Evolutionary conservation across 331 rosid genomes (phyloP), one percentile per base, ranked within the genome.

Genomic region (Rosa hybrid): DNA sequence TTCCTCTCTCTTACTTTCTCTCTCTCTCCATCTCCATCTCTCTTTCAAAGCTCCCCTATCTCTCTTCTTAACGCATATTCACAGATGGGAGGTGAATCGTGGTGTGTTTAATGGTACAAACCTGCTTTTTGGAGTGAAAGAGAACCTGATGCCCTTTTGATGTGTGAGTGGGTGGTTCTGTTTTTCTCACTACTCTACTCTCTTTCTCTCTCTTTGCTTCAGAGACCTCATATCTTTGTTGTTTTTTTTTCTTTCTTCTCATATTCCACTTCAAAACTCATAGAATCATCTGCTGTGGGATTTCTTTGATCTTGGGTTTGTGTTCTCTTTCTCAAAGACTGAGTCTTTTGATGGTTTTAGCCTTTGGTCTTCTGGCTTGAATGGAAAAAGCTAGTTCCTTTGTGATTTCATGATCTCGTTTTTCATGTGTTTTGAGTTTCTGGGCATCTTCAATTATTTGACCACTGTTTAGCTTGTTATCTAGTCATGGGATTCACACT

Each of bases 11-110:
- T 34, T 11, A 8, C 25, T 53, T 10, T 23, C 41, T 53, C 16
- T 17, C 72, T 69, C 13, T 60, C 49, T 57, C 20, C 27, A 7
- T 45, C 59, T 71, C 11, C 13, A 6, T 64, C 78, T 60, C 70
- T 73, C 48, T 73, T 30, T n/a, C 57, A 38, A 16, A 67, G 56
- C 42, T 62, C 50, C 75, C n/a, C 54, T 72, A 50, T 64, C 44
- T 39, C 54, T 51, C 53, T 46, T 48, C 49, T 74, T 41, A 68
- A 76, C 88, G 90, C 83, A 87, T 82, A 84, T 87, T 87, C 90
- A 87, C 84, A 76, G 84, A 82, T 81, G 77, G 86, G 83, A 53
- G 86, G 81, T 82, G 86, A 80, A 84, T 84, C 88, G 83, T 81
- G 88, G 84, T 64, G 81, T 68, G 38, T 68, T 78, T 74, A 85